These are phyloP conservation scores for Anisodus acutangulus DNA, from an alignment of 257 asterid genomes.

Conservation along the genomic window DNA sequence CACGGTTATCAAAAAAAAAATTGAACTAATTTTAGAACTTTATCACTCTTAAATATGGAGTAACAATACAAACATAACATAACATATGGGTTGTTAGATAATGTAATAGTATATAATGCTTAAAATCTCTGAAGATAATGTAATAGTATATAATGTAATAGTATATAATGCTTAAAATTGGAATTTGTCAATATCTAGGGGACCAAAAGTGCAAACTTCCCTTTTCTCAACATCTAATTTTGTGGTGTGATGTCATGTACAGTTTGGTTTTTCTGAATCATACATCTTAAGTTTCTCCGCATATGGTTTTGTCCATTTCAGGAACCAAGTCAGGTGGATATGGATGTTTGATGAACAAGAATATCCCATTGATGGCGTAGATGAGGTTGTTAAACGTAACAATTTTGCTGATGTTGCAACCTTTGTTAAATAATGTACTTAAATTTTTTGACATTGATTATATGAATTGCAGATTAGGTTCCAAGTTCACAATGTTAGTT, in stretches of 20 bases:
- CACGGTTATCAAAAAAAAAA: too few relatives aligned
- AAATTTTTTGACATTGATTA: constrained; percentile 37
- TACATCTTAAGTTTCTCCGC: constrained; percentile 14
- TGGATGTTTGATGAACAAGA: constrained; percentile 64
- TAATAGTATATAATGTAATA: too few relatives aligned
- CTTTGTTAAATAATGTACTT: constrained; percentile 41
- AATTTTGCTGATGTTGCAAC: constrained; percentile 7
- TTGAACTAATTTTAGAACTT: too few relatives aligned
- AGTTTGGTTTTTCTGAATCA: constrained; percentile 15
- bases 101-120: too few relatives aligned
- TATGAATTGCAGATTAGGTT: constrained; percentile 55
- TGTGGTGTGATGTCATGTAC: background rate
- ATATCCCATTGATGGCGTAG: constrained; percentile 63
- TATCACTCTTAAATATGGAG: too few relatives aligned
- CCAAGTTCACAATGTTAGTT: constrained; percentile 53
- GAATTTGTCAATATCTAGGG: too few relatives aligned
- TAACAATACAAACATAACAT: too few relatives aligned
- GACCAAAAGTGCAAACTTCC: too few relatives aligned
- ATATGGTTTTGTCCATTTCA: constrained; percentile 29
- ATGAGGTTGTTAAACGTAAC: constrained; percentile 59
- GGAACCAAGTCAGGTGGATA: constrained; percentile 61
- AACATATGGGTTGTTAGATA: too few relatives aligned
- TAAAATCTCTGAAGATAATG: too few relatives aligned
- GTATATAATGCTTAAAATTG: too few relatives aligned
- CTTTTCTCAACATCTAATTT: constrained; percentile 18